phyloP scores from a whole-genome alignment of 1,139 yeast genomes.

The Blastobotrys illinoisensis region DNA sequence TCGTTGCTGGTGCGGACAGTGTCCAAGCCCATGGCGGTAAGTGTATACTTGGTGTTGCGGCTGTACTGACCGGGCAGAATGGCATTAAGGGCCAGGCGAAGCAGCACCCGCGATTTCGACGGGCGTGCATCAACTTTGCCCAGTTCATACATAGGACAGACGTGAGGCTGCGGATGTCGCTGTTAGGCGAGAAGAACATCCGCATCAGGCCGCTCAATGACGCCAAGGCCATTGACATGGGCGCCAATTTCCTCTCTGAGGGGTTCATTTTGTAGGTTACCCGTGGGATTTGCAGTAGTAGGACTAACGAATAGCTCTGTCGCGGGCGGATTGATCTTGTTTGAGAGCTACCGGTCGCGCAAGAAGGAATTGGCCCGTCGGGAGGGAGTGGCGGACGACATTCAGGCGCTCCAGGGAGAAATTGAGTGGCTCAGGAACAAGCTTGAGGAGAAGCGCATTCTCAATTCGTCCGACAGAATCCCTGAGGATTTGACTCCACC shows the following conservation, averaged over 20 bases:
- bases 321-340: slow-evolving; percentile 74
- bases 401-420: slow-evolving; percentile 61
- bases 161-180: slow-evolving; percentile 52
- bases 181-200: slow-evolving; percentile 52
- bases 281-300: too few relatives aligned
- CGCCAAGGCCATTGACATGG: slow-evolving; percentile 75
- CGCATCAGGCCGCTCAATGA: slow-evolving; percentile 77
- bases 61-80: slow-evolving; percentile 29
- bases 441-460: slow-evolving; percentile 39
- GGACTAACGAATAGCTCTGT: slow-evolving; percentile 35
- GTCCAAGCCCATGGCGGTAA: slow-evolving; percentile 73
- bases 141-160: slow-evolving; percentile 70
- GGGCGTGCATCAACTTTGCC: slow-evolving; percentile 62
- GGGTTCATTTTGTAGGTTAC: slow-evolving; percentile 51
- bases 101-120: slow-evolving; percentile 61
- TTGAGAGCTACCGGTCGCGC: slow-evolving; percentile 65
- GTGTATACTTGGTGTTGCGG: slow-evolving; percentile 17
- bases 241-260: slow-evolving; percentile 77
- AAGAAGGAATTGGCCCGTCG: slow-evolving; percentile 58
- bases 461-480: slow-evolving; percentile 41
- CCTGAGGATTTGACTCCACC: slow-evolving; percentile 46
- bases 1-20: slow-evolving; percentile 70
- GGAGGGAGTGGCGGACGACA: slow-evolving; percentile 64
- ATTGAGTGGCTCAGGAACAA: slow-evolving; percentile 54
- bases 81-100: slow-evolving; percentile 70